Percentiles rank a stretch among this genome's conserved stretches.
phyloP scores from a whole-genome alignment of 495 filamentous ascomycete genomes.

The Xylaria sp. region DNA sequence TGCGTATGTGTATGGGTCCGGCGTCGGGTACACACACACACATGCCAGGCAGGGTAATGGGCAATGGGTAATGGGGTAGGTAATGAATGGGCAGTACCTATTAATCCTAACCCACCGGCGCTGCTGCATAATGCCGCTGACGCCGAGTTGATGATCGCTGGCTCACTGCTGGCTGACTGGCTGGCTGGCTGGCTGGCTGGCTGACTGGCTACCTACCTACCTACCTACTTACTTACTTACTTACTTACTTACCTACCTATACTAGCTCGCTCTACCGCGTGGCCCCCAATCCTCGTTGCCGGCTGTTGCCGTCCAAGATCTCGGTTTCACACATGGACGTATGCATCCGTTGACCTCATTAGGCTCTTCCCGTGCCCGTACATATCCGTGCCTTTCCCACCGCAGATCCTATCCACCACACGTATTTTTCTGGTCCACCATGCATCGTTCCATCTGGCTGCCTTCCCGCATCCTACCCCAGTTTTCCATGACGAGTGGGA shows the following conservation, averaged over 20 bases:
- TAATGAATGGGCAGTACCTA: no score
- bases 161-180: no score
- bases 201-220: no score
- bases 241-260: no score
- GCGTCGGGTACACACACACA: constrained; percentile 16
- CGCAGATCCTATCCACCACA: constrained; percentile 29
- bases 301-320: constrained; percentile 30
- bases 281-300: constrained; percentile 23
- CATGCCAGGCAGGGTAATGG: background rate
- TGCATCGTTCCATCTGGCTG: constrained; percentile 23
- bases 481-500: constrained; percentile 1
- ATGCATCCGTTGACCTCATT: constrained; percentile 31
- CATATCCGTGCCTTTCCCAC: constrained; percentile 28
- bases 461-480: constrained; percentile 31
- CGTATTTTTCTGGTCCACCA: constrained; percentile 23
- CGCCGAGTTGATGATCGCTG: constrained; percentile 18
- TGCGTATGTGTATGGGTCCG: constrained; percentile 1
- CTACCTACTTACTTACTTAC: no score
- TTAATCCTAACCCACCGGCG: constrained; percentile 27
- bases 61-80: background rate
- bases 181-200: constrained; percentile 15
- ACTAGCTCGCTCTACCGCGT: constrained; percentile 15
- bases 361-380: constrained; percentile 32
- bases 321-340: constrained; percentile 31
- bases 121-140: constrained; percentile 27